Conservation (phyloP, 352 stramenopile genomes). For the Pythium coloratum region DNA sequence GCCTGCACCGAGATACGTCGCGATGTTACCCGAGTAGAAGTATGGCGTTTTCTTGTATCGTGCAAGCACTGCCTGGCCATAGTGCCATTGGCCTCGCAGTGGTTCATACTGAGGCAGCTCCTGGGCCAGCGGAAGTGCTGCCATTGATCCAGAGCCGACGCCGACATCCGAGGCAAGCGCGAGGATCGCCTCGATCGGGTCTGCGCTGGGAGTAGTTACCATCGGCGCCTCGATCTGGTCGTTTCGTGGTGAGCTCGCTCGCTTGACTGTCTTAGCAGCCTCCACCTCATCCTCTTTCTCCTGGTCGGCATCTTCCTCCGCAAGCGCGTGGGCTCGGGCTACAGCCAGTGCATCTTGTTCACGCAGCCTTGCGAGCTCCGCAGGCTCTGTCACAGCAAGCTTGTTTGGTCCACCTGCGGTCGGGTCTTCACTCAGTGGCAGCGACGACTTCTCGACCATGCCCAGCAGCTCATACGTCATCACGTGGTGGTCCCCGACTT, state of each 20-base stretch:
- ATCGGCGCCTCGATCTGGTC: background rate
- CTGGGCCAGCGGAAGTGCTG: background rate
- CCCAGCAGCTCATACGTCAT: slow-evolving; percentile 15
- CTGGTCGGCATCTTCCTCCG: slow-evolving; percentile 10
- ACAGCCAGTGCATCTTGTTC: slow-evolving; percentile 27
- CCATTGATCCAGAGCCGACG: background rate
- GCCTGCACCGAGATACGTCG: slow-evolving; percentile 61
- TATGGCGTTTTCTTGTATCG: slow-evolving; percentile 73
- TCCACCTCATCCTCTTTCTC: slow-evolving; percentile 10
- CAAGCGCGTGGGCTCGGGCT: slow-evolving; percentile 14
- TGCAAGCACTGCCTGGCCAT: slow-evolving; percentile 61
- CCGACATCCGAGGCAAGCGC: background rate
- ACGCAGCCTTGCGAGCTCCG: slow-evolving; percentile 24
- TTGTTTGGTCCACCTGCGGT: slow-evolving; percentile 12
- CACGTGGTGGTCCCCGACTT: background rate
- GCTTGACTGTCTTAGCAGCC: background rate
- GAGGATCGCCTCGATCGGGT: slow-evolving; percentile 20
- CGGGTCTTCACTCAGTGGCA: background rate
- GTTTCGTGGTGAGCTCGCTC: background rate
- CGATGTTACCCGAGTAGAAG: slow-evolving; percentile 80
- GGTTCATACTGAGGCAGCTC: slow-evolving; percentile 45
- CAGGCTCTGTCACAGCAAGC: slow-evolving; percentile 17
- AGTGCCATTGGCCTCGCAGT: slow-evolving; percentile 57
- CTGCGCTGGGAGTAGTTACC: background rate
- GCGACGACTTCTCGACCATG: background rate